Conservation (phyloP, 2,329 filamentous ascomycete species). For the Endoconidiophora laricicola region DNA sequence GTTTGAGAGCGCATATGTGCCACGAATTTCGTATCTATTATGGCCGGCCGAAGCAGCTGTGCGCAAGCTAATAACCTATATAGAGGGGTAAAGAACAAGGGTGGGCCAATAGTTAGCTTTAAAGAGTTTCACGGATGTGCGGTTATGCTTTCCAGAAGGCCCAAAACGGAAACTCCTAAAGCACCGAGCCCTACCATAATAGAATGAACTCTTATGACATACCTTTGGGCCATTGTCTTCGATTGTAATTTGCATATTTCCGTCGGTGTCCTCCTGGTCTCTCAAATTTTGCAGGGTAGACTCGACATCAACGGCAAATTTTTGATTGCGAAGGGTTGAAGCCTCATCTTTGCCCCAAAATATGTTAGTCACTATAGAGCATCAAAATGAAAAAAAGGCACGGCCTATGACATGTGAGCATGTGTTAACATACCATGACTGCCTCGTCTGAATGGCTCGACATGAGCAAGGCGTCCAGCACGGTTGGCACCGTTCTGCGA, state of each 20-base stretch:
- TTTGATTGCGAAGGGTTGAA: conserved; percentile 8
- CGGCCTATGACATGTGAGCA: neutral
- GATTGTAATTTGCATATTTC: conserved; percentile 93
- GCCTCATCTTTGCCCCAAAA: conserved; percentile 7
- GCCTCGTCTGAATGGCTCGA: conserved; percentile 39
- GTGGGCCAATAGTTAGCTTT: conserved; percentile 13
- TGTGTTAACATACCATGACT: conserved; percentile 34
- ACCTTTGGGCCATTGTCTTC: conserved; percentile 90
- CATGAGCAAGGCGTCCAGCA: conserved; percentile 33
- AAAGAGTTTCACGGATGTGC: neutral
- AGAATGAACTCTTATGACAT: conserved; percentile 12
- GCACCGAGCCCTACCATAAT: neutral
- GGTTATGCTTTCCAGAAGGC: neutral
- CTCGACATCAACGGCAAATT: conserved; percentile 73
- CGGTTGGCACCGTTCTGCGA: conserved; percentile 36
- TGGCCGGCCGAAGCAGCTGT: conserved; percentile 74
- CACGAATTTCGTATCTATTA: conserved; percentile 78
- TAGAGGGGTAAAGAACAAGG: neutral
- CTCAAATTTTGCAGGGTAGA: conserved; percentile 63
- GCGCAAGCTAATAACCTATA: conserved; percentile 60
- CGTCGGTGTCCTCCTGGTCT: conserved; percentile 79
- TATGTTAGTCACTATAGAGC: neutral
- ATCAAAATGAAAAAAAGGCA: neutral
- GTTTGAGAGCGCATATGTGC: conserved; percentile 95
- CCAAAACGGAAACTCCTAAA: conserved; percentile 6